These are phyloP conservation scores for Metarhizium brunneum DNA, from an alignment of 2,329 filamentous ascomycete species.

Conservation along the genomic window DNA sequence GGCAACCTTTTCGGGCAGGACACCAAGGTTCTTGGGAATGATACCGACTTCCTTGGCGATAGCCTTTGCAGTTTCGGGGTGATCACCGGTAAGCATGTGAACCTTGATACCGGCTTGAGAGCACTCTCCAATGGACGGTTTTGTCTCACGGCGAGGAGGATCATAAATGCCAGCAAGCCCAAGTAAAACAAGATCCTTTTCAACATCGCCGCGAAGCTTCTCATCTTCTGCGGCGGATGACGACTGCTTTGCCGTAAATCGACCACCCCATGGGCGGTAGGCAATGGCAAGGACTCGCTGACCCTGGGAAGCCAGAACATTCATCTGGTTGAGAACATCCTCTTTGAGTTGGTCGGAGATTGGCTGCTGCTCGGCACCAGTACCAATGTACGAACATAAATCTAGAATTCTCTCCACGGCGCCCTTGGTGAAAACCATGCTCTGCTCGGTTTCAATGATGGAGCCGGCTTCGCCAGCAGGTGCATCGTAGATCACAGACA, in stretches of 20 bases:
- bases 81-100: conserved; percentile 80
- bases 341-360: conserved; percentile 44
- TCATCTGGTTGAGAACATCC: conserved; percentile 43
- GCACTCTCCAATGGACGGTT: conserved; percentile 59
- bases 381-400: conserved; percentile 40
- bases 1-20: conserved; percentile 53
- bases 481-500: conserved; percentile 63
- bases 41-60: conserved; percentile 76
- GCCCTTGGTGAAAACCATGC: conserved; percentile 52
- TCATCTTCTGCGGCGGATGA: conserved; percentile 30
- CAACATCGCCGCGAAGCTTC: conserved; percentile 49
- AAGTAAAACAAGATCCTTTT: conserved; percentile 60
- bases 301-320: conserved; percentile 53
- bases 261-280: conserved; percentile 50
- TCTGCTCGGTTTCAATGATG: conserved; percentile 31
- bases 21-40: conserved; percentile 52
- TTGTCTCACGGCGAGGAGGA: conserved; percentile 73
- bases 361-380: conserved; percentile 29
- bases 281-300: conserved; percentile 65
- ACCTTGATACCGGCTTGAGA: conserved; percentile 67
- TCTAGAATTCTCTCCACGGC: conserved; percentile 53
- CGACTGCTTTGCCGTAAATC: conserved; percentile 29
- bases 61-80: conserved; percentile 67
- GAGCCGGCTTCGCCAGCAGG: conserved; percentile 29
- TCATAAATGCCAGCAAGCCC: conserved; percentile 85